These are phyloP conservation scores for Hygrocybe punicea DNA, from an alignment of 768 basidiomycete genomes.

Conservation along the genomic window DNA sequence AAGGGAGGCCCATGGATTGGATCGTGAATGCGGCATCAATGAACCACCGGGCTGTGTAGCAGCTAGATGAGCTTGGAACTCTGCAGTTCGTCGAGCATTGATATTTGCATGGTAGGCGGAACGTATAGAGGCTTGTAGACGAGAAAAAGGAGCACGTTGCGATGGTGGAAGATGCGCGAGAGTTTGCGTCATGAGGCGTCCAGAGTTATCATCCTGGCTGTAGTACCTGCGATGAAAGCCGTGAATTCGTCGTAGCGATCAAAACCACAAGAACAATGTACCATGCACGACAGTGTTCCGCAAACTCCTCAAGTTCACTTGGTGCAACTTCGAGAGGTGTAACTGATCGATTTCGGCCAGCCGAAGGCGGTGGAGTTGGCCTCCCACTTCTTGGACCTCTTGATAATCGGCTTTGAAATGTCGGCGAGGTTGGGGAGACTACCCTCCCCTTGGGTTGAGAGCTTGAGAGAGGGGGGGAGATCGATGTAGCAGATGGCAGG, in stretches of 20 bases:
- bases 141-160: slow-evolving; percentile 82
- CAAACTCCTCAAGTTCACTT: slow-evolving; percentile 75
- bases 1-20: slow-evolving; percentile 56
- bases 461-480: slow-evolving; percentile 61
- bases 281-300: slow-evolving; percentile 76
- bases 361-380: slow-evolving; percentile 55
- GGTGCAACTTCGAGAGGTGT: slow-evolving; percentile 65
- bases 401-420: slow-evolving; percentile 46
- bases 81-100: slow-evolving; percentile 70
- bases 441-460: slow-evolving; percentile 43
- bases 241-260: not conserved
- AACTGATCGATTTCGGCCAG: slow-evolving; percentile 57
- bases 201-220: slow-evolving; percentile 73
- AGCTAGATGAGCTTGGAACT: slow-evolving; percentile 80
- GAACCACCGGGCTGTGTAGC: slow-evolving; percentile 80
- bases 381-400: slow-evolving; percentile 48
- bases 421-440: slow-evolving; percentile 58
- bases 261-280: slow-evolving; percentile 32
- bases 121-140: slow-evolving; percentile 82
- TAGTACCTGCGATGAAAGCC: slow-evolving; percentile 60
- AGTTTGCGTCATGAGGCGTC: slow-evolving; percentile 77
- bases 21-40: slow-evolving; percentile 67
- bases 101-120: slow-evolving; percentile 81
- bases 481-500: slow-evolving; percentile 57
- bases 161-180: slow-evolving; percentile 75